A percentile compares a stretch with the other conserved stretches of the same genome.
These are phyloP conservation scores for Dipteronia sinensis DNA, from an alignment of 345 rosid genomes.

Conservation along the genomic window DNA sequence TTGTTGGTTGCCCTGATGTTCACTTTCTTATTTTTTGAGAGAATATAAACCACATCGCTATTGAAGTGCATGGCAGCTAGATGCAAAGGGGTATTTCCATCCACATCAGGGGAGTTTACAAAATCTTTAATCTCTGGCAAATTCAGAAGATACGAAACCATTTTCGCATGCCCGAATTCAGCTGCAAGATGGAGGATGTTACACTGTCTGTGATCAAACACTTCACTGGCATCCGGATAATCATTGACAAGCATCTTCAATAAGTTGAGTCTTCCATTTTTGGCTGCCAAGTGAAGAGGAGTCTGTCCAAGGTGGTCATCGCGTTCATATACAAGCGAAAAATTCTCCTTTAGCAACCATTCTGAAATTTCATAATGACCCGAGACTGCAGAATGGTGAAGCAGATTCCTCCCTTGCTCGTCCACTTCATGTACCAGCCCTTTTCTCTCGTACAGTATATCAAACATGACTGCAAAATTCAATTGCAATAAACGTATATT, in stretches of 20 bases:
- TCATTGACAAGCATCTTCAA: not conserved
- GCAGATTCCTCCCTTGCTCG: conserved; percentile 4
- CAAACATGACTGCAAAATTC: not conserved
- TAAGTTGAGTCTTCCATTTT: not conserved
- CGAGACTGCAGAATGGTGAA: conserved; percentile 14
- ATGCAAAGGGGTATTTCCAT: conserved; percentile 13
- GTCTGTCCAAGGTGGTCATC: not conserved
- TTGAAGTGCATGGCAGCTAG: not conserved
- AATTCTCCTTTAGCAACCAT: not conserved
- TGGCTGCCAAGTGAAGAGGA: conserved; percentile 17
- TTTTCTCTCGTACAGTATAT: not conserved
- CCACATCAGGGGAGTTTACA: not conserved
- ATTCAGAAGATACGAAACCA: not conserved
- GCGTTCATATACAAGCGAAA: not conserved
- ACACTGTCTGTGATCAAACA: not conserved
- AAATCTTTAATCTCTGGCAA: not conserved
- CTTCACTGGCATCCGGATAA: conserved; percentile 3
- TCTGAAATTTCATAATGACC: not conserved
- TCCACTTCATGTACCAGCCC: not conserved
- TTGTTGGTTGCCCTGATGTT: not conserved
- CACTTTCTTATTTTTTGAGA: not conserved
- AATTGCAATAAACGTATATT: not conserved
- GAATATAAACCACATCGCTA: not conserved
- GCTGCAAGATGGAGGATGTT: not conserved
- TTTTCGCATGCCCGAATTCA: not conserved